phyloP scores from a whole-genome alignment of 2,329 filamentous ascomycete genomes.

The Sporothrix brunneoviolacea region DNA sequence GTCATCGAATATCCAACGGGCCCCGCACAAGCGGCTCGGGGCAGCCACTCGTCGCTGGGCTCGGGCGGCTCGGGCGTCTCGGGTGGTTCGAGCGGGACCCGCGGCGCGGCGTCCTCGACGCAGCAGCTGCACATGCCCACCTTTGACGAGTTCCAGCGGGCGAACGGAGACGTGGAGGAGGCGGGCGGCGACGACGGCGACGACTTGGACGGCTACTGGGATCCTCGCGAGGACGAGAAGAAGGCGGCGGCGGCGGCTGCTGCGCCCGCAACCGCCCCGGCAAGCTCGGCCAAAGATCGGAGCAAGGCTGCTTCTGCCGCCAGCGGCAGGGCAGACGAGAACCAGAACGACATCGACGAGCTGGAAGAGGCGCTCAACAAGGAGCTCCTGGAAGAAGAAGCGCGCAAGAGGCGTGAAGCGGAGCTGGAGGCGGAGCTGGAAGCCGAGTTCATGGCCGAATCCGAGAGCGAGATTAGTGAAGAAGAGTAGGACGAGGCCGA shows the following conservation, averaged over 20 bases:
- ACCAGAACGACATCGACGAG: slow-evolving; percentile 20
- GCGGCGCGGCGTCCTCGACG: slow-evolving; percentile 26
- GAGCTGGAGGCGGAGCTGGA: slow-evolving; percentile 50
- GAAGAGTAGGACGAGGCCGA: slow-evolving; percentile 43
- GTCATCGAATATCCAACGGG: slow-evolving; percentile 55
- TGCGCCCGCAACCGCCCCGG: not conserved
- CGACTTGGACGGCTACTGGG: slow-evolving; percentile 18
- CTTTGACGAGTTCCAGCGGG: slow-evolving; percentile 19
- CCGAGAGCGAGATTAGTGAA: slow-evolving; percentile 60
- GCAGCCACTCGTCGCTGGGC: not conserved
- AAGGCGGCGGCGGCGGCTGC: not conserved
- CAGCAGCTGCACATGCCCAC: slow-evolving; percentile 16
- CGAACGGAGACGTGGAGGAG: slow-evolving; percentile 22
- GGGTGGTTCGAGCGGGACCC: too few species aligned
- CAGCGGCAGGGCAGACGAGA: slow-evolving; percentile 17
- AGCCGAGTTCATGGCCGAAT: slow-evolving; percentile 43
- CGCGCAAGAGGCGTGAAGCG: slow-evolving; percentile 28
- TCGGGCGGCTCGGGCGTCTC: not conserved
- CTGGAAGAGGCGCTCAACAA: slow-evolving; percentile 16
- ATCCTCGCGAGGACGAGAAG: slow-evolving; percentile 14
- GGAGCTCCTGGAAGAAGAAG: slow-evolving; percentile 12
- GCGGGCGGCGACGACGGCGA: slow-evolving; percentile 23
- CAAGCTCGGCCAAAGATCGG: not conserved
- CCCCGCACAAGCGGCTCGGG: slow-evolving; percentile 20
- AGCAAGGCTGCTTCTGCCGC: not conserved